Evolutionary conservation across 768 basidiomycete genomes (phyloP).

Genomic region (Boletus rex-veris): DNA sequence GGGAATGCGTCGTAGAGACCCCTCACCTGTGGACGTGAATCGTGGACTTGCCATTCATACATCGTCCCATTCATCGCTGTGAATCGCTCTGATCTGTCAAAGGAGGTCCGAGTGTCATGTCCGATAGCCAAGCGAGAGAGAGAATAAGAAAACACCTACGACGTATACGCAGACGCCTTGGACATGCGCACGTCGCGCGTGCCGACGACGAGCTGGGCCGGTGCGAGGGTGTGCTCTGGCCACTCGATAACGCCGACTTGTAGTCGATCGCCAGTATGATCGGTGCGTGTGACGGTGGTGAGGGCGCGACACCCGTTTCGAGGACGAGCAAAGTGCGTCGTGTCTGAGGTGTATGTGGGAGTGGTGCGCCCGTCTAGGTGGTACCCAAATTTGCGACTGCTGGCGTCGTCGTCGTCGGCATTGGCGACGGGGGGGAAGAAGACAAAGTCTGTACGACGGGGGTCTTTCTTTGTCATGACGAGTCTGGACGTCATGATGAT

Average conservation of each 20-base stretch:
- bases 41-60: conserved; percentile 31
- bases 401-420: neutral
- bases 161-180: conserved; percentile 21
- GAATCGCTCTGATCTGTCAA: conserved; percentile 23
- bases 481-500: conserved; percentile 22
- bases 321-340: conserved; percentile 3
- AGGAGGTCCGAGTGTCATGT: neutral
- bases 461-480: conserved; percentile 23
- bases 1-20: no score
- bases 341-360: conserved; percentile 19
- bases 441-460: conserved; percentile 25
- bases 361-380: no score
- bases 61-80: conserved; percentile 14
- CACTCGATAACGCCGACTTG: conserved; percentile 33
- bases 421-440: neutral
- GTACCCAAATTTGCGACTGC: neutral
- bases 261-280: conserved; percentile 14
- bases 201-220: conserved; percentile 20
- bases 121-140: neutral
- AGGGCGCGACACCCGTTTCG: conserved; percentile 14
- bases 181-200: conserved; percentile 25
- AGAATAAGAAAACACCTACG: conserved; percentile 9
- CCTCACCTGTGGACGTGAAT: conserved; percentile 23
- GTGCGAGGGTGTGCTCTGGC: conserved; percentile 10
- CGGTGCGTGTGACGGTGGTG: conserved; percentile 26